Evolutionary conservation across 768 basidiomycete genomes (phyloP).

Genomic region (Calocybe indica): DNA sequence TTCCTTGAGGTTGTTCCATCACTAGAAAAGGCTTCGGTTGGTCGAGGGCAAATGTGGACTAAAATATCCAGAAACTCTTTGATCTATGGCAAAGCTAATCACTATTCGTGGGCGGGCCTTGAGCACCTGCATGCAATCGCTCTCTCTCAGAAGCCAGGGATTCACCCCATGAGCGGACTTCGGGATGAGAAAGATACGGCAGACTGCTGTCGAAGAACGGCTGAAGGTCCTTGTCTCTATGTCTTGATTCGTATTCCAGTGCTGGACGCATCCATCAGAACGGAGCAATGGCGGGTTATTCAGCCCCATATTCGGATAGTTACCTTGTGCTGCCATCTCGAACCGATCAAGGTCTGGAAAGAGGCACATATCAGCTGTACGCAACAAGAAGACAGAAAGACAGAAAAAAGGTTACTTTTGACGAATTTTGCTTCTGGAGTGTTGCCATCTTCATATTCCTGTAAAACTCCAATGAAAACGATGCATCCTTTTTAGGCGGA

Average conservation of each 20-base stretch:
- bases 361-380: not conserved
- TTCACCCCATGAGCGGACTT: slow-evolving; percentile 67
- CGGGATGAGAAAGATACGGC: slow-evolving; percentile 63
- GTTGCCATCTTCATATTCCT: slow-evolving; percentile 82
- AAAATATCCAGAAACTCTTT: not conserved
- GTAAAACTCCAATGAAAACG: not conserved
- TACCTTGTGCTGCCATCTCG: slow-evolving; percentile 85
- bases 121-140: not conserved
- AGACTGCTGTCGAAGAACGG: slow-evolving; percentile 79
- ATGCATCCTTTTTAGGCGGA: not conserved
- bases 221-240: slow-evolving; percentile 47
- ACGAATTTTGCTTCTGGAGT: slow-evolving; percentile 80
- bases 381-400: not conserved
- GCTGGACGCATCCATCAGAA: slow-evolving; percentile 32
- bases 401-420: slow-evolving; percentile 48
- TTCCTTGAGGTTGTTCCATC: slow-evolving; percentile 83
- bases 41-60: not conserved
- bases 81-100: not conserved
- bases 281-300: not conserved
- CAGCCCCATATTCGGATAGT: not conserved
- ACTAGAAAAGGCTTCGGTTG: slow-evolving; percentile 32
- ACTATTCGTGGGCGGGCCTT: not conserved
- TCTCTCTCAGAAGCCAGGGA: slow-evolving; percentile 48
- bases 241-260: slow-evolving; percentile 62
- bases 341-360: slow-evolving; percentile 73